Percentiles rank a stretch among this genome's conserved stretches.
phyloP scores from a whole-genome alignment of 75 land plant genomes.

The Gnetum montanum region DNA sequence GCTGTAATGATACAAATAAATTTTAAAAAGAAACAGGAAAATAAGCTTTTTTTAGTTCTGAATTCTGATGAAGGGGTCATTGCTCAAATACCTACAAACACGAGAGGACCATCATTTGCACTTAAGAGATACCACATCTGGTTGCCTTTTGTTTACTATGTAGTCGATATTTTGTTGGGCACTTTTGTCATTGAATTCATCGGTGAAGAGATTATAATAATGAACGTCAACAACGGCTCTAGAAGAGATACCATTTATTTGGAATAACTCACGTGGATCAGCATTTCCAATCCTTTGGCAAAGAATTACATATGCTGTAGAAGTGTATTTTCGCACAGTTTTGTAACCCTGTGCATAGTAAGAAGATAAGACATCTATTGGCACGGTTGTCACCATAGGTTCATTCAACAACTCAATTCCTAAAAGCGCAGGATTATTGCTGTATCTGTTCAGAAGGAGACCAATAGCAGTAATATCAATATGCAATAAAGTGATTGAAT shows the following conservation, averaged over 20 bases:
- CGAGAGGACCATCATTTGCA: slow-evolving; percentile 54
- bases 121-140: slow-evolving; percentile 37
- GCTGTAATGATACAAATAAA: too few relatives aligned
- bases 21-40: too few relatives aligned
- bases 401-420: slow-evolving; percentile 86
- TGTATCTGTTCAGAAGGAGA: slow-evolving; percentile 36
- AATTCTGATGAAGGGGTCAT: too few relatives aligned
- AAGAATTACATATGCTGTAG: slow-evolving; percentile 63
- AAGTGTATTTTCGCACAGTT: slow-evolving; percentile 52
- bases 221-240: slow-evolving; percentile 70
- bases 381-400: slow-evolving; percentile 47
- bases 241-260: slow-evolving; percentile 29
- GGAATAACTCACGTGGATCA: slow-evolving; percentile 53
- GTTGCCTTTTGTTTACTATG: slow-evolving; percentile 34
- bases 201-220: slow-evolving; percentile 71
- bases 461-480: neutral
- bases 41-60: too few relatives aligned
- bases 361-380: slow-evolving; percentile 36
- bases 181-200: slow-evolving; percentile 23
- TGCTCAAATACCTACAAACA: slow-evolving; percentile 66
- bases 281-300: slow-evolving; percentile 82
- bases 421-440: slow-evolving; percentile 41
- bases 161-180: slow-evolving; percentile 50
- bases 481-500: neutral
- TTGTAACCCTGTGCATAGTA: slow-evolving; percentile 67